Conservation (phyloP, 164 flowering plant species). For the Annona cherimola region DNA sequence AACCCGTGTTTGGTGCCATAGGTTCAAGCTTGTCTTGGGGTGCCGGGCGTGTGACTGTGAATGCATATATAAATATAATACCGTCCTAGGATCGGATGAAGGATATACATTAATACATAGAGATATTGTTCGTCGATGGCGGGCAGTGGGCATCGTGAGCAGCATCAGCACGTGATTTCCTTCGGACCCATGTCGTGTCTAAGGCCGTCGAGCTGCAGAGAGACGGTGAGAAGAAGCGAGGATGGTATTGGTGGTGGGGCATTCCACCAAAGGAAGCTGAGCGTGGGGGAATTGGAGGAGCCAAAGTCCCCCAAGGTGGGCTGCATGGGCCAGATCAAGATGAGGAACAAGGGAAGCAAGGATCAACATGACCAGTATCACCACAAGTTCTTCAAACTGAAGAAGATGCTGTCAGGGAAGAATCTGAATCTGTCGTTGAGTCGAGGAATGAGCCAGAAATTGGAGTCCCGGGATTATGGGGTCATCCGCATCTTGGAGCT, state of each 20-base stretch:
- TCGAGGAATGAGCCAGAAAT: background rate
- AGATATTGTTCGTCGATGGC: background rate
- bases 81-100: slow-evolving; percentile 1
- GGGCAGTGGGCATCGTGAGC: background rate
- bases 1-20: background rate
- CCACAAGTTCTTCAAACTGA: slow-evolving; percentile 19
- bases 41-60: too few relatives aligned
- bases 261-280: background rate
- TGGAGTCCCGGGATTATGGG: background rate
- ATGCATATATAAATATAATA: background rate
- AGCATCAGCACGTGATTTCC: slow-evolving; percentile 4
- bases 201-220: slow-evolving; percentile 7
- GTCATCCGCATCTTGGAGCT: slow-evolving; percentile 9
- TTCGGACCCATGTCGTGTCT: slow-evolving; percentile 11
- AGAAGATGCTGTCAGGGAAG: slow-evolving; percentile 21
- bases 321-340: slow-evolving; percentile 28
- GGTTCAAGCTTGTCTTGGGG: too few relatives aligned
- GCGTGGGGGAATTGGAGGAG: background rate
- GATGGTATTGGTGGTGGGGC: background rate
- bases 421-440: background rate
- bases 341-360: slow-evolving; percentile 2
- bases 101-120: background rate
- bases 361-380: too few relatives aligned
- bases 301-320: slow-evolving; percentile 27
- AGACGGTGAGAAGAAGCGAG: background rate